Conservation (phyloP, 2,329 filamentous ascomycete species). For the Aspergillus bombycis region DNA sequence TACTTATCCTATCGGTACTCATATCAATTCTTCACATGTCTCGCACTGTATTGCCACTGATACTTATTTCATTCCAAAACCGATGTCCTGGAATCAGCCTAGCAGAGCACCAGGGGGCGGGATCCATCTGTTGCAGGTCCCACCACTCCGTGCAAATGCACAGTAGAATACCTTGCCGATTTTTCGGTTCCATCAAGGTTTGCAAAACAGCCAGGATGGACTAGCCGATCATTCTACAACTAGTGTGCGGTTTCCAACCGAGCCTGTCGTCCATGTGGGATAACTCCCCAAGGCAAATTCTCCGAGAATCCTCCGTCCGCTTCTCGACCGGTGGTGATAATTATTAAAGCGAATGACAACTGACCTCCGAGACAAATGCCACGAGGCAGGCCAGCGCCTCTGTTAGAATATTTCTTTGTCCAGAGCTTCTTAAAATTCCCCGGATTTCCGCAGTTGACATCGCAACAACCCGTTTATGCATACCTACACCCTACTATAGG, state of each 20-base stretch:
- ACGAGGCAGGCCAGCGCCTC: background rate
- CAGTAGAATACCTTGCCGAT: background rate
- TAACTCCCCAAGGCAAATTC: background rate
- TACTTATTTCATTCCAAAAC: background rate
- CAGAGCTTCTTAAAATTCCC: background rate
- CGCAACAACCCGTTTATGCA: background rate
- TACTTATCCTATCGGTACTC: background rate
- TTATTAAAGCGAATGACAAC: background rate
- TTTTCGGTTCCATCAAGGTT: background rate
- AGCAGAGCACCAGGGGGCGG: background rate
- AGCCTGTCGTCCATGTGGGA: background rate
- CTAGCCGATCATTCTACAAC: background rate
- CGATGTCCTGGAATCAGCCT: background rate
- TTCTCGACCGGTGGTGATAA: background rate
- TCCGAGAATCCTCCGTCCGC: background rate
- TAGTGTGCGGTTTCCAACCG: background rate
- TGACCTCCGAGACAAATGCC: background rate
- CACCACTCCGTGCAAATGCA: background rate
- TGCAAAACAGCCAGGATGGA: conserved; percentile 1
- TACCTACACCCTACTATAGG: background rate
- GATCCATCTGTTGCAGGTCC: background rate
- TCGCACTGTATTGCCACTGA: background rate
- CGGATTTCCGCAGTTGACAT: background rate
- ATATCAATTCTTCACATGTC: background rate
- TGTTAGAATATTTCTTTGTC: background rate